Conservation (phyloP, 495 filamentous ascomycete genomes). For the Chaetomium fimeti region DNA sequence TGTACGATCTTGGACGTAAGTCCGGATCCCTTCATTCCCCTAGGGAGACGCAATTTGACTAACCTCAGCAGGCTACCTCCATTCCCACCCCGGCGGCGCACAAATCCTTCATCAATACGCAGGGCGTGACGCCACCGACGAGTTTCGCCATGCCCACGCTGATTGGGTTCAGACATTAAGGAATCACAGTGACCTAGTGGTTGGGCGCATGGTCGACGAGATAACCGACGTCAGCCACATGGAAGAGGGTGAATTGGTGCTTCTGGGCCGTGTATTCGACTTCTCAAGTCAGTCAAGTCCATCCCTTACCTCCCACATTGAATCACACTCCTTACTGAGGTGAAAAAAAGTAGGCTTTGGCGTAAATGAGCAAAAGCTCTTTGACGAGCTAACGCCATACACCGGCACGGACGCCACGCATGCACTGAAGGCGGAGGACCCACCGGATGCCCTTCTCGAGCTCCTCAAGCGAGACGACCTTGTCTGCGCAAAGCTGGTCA, state of each 20-base stretch:
- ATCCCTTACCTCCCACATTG: background rate
- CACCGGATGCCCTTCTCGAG: background rate
- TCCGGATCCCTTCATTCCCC: too few species aligned
- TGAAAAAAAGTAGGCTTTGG: background rate
- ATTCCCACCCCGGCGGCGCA: conserved; percentile 10
- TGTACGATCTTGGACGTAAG: conserved; percentile 14
- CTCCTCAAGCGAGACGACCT: background rate
- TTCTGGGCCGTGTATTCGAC: background rate
- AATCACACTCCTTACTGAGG: background rate
- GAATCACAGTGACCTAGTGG: background rate
- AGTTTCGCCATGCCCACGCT: background rate
- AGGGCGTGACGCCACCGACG: conserved; percentile 5
- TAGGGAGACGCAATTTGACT: background rate
- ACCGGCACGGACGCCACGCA: background rate
- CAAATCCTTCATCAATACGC: conserved; percentile 9
- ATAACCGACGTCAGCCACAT: background rate
- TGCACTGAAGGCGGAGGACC: background rate
- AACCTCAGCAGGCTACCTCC: conserved; percentile 7
- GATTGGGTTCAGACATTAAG: background rate
- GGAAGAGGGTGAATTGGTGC: conserved; percentile 9
- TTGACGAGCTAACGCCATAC: background rate
- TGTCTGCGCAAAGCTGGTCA: conserved; percentile 1
- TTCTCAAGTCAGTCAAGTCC: background rate
- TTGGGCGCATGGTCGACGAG: conserved; percentile 14
- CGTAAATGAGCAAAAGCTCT: background rate